Base-by-base conservation (phyloP, 2,329 filamentous ascomycete genomes). In the Penicillium hesseltinei region DNA sequence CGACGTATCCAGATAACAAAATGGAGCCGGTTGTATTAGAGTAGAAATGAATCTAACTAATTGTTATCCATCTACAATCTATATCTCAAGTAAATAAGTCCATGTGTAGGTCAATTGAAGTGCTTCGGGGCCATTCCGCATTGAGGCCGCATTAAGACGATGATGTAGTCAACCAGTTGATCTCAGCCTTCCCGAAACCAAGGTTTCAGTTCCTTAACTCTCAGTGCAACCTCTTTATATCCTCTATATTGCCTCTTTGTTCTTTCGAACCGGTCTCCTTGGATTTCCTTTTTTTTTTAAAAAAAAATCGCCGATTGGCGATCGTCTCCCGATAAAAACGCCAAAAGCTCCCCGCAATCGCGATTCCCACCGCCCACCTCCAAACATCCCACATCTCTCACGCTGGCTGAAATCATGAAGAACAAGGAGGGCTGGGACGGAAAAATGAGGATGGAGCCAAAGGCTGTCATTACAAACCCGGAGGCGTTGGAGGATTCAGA, bases 401-500 rank as follows among this genome's bases (percentile, higher is more conserved):
- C 58, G 40, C 35, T 57, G 51, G 38, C 39, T 17, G 46, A 51
- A 23, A 68, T 46, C 35, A 75, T 76, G 75, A 77, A 75, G 59
- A 75, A 75, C 62, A 75, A 71, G 58, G 74, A 74, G 63, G 77
- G 77, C 51, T 79, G 76, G 77, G 77, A 79, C 62, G 77, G 77
- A 31, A 80, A 80, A 62, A 62, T 78, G 57, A 67, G 77, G 42
- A 77, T 96, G 50, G 86, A 89, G 60, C 86, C 87, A 67, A 88
- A 84, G 70, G 82, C 86, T 2, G 79, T 85, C 33, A 78, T 95
- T 46, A 80, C 83, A 25, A 95, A 96, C 69, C 89, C 91, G 2
- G 91, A 94, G 69, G 90, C 89, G 10, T 75, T 96, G 51, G 89
- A 89, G 43, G 92, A 97, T 68, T 86, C 90, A 0, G 92, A 96